Evolutionary conservation across 2,329 filamentous ascomycete species (phyloP).

Genomic region (Hyphodiscus sp.): DNA sequence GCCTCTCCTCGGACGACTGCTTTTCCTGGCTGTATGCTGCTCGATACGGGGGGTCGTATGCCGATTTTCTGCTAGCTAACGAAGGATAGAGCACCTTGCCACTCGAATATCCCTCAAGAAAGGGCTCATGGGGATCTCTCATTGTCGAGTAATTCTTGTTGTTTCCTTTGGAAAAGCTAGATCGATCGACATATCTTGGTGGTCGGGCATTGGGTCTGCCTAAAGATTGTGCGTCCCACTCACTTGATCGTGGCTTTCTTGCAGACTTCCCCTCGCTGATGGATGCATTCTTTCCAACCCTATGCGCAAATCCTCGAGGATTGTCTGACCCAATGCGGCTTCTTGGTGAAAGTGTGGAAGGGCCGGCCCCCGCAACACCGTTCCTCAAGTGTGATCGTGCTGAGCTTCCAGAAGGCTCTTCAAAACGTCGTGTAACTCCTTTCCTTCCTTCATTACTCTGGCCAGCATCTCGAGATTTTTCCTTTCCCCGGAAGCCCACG

Average conservation of each 20-base stretch:
- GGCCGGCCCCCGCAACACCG: neutral
- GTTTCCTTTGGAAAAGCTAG: neutral
- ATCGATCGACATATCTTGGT: neutral
- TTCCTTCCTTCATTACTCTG: constrained; percentile 1
- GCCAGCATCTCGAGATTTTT: constrained; percentile 10
- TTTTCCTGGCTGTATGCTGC: neutral
- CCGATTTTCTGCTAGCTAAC: neutral
- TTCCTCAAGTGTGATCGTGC: neutral
- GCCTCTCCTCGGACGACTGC: neutral
- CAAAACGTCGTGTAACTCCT: neutral
- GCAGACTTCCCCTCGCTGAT: neutral
- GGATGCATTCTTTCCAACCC: neutral
- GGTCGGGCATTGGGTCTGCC: neutral
- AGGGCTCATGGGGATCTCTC: neutral
- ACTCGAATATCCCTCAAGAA: neutral
- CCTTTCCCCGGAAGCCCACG: constrained; percentile 23
- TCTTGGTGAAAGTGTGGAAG: neutral
- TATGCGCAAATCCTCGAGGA: neutral
- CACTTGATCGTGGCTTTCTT: neutral
- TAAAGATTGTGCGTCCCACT: neutral
- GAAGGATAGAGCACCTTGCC: neutral
- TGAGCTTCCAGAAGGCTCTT: neutral
- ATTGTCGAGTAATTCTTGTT: neutral
- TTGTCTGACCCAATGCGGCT: neutral
- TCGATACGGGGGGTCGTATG: neutral